These are phyloP conservation scores for Xylaria grammica DNA, from an alignment of 495 filamentous ascomycete genomes.

Conservation along the genomic window DNA sequence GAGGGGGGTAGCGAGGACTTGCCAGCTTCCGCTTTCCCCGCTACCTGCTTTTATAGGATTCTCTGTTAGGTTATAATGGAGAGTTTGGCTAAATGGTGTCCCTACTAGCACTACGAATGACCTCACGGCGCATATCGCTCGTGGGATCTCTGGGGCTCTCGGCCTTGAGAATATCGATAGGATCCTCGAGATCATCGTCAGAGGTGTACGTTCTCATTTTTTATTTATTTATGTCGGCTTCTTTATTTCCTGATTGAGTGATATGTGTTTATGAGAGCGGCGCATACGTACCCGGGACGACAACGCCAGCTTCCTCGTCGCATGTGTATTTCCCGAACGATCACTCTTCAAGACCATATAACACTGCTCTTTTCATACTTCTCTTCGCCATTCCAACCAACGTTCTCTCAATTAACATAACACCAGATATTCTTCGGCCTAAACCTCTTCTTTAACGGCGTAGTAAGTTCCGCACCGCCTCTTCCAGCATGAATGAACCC, in stretches of 20 bases:
- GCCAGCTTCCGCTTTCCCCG: not conserved
- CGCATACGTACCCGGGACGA: not conserved
- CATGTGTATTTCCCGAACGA: too few species aligned
- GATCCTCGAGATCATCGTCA: constrained; percentile 67
- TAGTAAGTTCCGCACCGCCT: constrained; percentile 51
- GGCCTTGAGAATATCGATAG: constrained; percentile 56
- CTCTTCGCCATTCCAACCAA: too few species aligned
- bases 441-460: constrained; percentile 86
- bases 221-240: too few species aligned
- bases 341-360: too few species aligned
- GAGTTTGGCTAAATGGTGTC: not conserved
- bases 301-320: too few species aligned
- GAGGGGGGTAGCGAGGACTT: not conserved
- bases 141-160: constrained; percentile 65
- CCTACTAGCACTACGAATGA: constrained; percentile 76
- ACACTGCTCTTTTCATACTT: too few species aligned
- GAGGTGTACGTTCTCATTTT: constrained; percentile 64
- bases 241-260: not conserved
- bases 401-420: constrained; percentile 17
- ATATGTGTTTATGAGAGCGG: not conserved
- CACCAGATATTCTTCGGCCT: constrained; percentile 80
- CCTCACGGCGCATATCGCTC: constrained; percentile 74
- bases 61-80: too few species aligned
- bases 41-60: not conserved
- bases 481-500: constrained; percentile 16